A percentile compares a stretch with the other conserved stretches of the same genome.
Evolutionary conservation across 1,284 basidiomycete species (phyloP).

Genomic region (Megacollybia platyphylla): DNA sequence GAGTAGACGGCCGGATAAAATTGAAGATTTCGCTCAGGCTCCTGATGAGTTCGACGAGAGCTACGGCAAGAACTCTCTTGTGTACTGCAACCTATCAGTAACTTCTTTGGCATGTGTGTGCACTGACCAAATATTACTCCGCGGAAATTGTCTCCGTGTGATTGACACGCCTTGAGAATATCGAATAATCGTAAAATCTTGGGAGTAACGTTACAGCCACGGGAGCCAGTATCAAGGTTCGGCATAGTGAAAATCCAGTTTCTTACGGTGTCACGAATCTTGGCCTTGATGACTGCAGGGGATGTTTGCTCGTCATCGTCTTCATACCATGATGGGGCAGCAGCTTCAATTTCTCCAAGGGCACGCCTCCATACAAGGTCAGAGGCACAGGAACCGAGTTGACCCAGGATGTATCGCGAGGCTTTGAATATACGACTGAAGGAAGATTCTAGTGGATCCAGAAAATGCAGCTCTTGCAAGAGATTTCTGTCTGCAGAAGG

Average conservation of each 20-base stretch:
- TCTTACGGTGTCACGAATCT: conserved; percentile 29
- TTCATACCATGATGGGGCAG: conserved; percentile 12
- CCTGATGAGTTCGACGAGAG: conserved; percentile 32
- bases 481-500: conserved; percentile 9
- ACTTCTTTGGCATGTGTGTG: neutral
- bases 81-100: conserved; percentile 21
- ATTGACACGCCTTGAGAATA: conserved; percentile 36
- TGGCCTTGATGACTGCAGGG: conserved; percentile 11
- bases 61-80: conserved; percentile 26
- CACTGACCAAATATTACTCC: conserved; percentile 51
- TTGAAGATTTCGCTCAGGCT: conserved; percentile 26
- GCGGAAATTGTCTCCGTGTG: conserved; percentile 41
- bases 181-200: conserved; percentile 51
- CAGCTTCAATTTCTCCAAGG: conserved; percentile 23
- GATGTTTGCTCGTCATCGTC: conserved; percentile 21
- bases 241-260: conserved; percentile 51
- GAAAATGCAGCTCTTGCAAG: conserved; percentile 18
- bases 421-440: conserved; percentile 28
- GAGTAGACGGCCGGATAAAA: conserved; percentile 26
- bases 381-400: conserved; percentile 50
- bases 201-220: conserved; percentile 47
- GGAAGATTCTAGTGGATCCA: conserved; percentile 23
- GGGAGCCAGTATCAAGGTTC: conserved; percentile 36
- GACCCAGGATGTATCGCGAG: conserved; percentile 29
- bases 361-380: conserved; percentile 53